phyloP scores from a whole-genome alignment of 805 yeast genomes.

The Wickerhamomyces ciferrii region DNA sequence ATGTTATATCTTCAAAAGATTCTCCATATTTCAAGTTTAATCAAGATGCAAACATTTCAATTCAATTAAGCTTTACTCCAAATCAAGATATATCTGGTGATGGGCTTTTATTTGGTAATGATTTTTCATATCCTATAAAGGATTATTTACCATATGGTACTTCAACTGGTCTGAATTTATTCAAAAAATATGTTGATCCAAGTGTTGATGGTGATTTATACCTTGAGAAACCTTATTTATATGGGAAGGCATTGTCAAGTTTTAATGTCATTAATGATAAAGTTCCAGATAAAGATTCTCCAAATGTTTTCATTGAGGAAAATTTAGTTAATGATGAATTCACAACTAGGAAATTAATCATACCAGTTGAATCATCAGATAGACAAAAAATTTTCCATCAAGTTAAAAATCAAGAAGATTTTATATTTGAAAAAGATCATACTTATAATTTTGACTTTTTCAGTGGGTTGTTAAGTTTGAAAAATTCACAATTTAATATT shows the following conservation, averaged over 20 bases:
- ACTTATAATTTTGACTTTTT: slow-evolving; percentile 47
- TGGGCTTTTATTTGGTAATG: slow-evolving; percentile 64
- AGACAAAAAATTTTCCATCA: slow-evolving; percentile 42
- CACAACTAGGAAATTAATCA: slow-evolving; percentile 17
- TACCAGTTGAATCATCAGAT: slow-evolving; percentile 29
- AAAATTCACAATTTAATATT: slow-evolving; percentile 44
- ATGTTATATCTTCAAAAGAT: slow-evolving; percentile 19
- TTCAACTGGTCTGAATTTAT: slow-evolving; percentile 49
- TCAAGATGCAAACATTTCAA: slow-evolving; percentile 24
- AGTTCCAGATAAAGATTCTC: slow-evolving; percentile 6
- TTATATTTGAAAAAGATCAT: slow-evolving; percentile 31
- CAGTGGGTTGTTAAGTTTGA: slow-evolving; percentile 47
- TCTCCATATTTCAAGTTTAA: slow-evolving; percentile 18
- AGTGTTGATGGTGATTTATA: slow-evolving; percentile 60
- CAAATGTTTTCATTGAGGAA: slow-evolving; percentile 17
- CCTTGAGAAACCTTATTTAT: slow-evolving; percentile 54
- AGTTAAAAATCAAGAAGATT: slow-evolving; percentile 30
- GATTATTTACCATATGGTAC: slow-evolving; percentile 54
- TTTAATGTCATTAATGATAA: slow-evolving; percentile 39
- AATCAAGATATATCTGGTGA: slow-evolving; percentile 38
- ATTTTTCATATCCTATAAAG: slow-evolving; percentile 52
- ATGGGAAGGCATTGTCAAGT: slow-evolving; percentile 56
- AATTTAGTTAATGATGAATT: slow-evolving; percentile 6
- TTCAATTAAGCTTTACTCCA: slow-evolving; percentile 39
- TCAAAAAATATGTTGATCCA: slow-evolving; percentile 56